phyloP scores from a whole-genome alignment of 2,329 filamentous ascomycete species.

The Pleoardoris graminearum region DNA sequence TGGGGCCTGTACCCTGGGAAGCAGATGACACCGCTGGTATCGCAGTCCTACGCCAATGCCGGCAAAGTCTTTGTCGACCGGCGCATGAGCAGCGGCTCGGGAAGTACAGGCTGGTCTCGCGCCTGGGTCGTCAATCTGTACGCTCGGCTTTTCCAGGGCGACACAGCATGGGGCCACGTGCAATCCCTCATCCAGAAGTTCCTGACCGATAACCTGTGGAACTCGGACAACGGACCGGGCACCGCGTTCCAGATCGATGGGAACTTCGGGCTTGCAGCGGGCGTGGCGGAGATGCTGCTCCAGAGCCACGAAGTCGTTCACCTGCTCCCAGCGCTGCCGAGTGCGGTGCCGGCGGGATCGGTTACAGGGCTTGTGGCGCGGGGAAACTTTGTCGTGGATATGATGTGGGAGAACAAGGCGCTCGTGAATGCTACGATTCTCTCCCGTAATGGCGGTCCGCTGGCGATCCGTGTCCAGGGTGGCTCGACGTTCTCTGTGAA shows the following conservation, averaged over 20 bases:
- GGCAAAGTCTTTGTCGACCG: slow-evolving; percentile 37
- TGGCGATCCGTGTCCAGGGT: neutral
- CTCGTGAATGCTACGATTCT: neutral
- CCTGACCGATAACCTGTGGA: neutral
- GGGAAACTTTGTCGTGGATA: slow-evolving; percentile 23
- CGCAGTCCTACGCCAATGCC: slow-evolving; percentile 26
- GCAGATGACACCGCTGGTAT: slow-evolving; percentile 26
- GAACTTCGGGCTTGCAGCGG: slow-evolving; percentile 53
- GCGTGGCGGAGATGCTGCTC: slow-evolving; percentile 51
- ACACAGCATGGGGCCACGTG: slow-evolving; percentile 22
- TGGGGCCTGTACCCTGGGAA: slow-evolving; percentile 53
- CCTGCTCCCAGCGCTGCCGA: slow-evolving; percentile 19
- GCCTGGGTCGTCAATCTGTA: slow-evolving; percentile 55
- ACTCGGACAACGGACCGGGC: neutral
- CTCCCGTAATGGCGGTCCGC: neutral
- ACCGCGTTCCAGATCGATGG: slow-evolving; percentile 54
- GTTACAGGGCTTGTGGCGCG: slow-evolving; percentile 20
- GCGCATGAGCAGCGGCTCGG: slow-evolving; percentile 20
- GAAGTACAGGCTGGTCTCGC: slow-evolving; percentile 56
- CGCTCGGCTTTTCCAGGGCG: slow-evolving; percentile 48
- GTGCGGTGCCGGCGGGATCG: slow-evolving; percentile 15
- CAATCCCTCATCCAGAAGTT: neutral
- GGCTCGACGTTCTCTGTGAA: neutral
- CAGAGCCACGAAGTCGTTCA: slow-evolving; percentile 32
- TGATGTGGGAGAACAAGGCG: slow-evolving; percentile 15